Conservation (phyloP, 2,329 filamentous ascomycete genomes). For the Immersiporthe knoxdaviesiana region DNA sequence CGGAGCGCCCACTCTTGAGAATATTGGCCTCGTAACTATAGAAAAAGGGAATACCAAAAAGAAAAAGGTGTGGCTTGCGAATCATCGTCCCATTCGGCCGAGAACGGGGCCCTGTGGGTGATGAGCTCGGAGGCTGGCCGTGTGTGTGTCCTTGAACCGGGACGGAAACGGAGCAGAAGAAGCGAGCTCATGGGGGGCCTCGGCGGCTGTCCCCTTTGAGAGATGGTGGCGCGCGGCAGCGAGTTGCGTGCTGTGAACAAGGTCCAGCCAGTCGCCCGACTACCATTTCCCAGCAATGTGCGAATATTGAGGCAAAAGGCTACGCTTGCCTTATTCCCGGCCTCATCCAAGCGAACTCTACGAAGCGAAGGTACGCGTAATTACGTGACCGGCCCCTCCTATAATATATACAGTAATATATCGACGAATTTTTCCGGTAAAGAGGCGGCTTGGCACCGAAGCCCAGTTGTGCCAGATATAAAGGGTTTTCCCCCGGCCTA, state of each 20-base stretch:
- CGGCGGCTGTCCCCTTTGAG: no score
- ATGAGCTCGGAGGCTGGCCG: background rate
- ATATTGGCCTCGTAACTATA: conserved; percentile 1
- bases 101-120: background rate
- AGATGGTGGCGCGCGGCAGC: background rate
- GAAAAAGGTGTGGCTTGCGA: background rate
- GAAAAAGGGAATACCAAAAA: background rate
- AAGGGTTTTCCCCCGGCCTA: background rate
- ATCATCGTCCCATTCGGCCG: background rate
- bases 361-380: background rate
- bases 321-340: no score
- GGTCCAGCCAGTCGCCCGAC: background rate
- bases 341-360: no score
- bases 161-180: background rate
- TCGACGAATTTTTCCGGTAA: background rate
- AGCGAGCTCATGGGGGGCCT: background rate
- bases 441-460: background rate
- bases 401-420: background rate
- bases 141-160: background rate
- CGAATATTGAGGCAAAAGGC: no score
- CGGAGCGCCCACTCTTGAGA: background rate
- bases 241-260: background rate
- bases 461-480: background rate
- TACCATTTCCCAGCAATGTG: no score
- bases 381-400: background rate